Percentiles rank a stretch among this genome's conserved stretches.
Conservation (phyloP, 257 asterid genomes). For the Solanum piurae region DNA sequence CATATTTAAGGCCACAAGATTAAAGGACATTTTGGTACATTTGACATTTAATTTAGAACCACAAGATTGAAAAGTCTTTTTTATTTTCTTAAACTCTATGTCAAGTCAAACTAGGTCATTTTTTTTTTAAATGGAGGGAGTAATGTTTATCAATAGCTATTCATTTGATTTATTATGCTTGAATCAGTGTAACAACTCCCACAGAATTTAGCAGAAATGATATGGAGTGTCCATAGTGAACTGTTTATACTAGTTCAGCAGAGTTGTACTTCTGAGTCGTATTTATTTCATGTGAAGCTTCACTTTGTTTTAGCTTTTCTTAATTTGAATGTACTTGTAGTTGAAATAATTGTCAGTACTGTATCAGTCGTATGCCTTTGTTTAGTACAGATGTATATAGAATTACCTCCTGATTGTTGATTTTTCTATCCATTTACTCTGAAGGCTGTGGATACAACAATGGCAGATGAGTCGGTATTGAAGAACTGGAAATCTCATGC, state of each 20-base stretch:
- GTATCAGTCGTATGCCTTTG: background rate
- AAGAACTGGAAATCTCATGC: conserved; percentile 87
- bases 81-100: background rate
- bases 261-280: background rate
- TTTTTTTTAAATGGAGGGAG: background rate
- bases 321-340: background rate
- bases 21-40: background rate
- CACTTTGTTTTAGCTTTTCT: background rate
- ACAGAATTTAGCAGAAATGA: background rate
- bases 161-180: background rate
- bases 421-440: conserved; percentile 9
- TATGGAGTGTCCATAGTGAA: background rate
- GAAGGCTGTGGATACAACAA: conserved; percentile 42
- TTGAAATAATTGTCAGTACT: background rate
- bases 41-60: background rate
- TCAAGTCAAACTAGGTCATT: background rate
- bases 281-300: background rate
- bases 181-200: background rate
- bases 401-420: conserved; percentile 2
- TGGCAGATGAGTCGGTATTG: conserved; percentile 49
- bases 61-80: background rate
- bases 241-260: background rate
- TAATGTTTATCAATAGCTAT: background rate
- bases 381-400: background rate
- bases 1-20: background rate